Evolutionary conservation across 331 rosid species (phyloP).

Genomic region (Erythrophleum ivorense): DNA sequence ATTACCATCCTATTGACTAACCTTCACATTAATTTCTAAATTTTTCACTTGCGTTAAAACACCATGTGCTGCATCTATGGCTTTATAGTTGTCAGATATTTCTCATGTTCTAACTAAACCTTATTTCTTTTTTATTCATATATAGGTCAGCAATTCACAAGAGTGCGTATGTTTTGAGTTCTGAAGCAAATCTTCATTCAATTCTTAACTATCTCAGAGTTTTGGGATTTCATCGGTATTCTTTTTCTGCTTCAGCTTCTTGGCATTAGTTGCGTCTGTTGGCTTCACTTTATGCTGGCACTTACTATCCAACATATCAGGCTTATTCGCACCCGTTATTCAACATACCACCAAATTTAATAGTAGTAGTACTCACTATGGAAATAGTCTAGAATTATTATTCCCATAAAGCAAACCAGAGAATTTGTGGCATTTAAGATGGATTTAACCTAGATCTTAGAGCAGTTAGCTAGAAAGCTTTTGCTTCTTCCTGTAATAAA

Average conservation of each 20-base stretch:
- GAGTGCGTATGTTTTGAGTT: slow-evolving; percentile 54
- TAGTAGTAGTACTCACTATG: slow-evolving; percentile 30
- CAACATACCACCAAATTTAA: slow-evolving; percentile 39
- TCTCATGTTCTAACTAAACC: slow-evolving; percentile 76
- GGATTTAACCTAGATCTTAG: slow-evolving; percentile 48
- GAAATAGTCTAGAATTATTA: slow-evolving; percentile 45
- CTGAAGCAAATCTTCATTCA: slow-evolving; percentile 65
- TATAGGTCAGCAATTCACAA: slow-evolving; percentile 72
- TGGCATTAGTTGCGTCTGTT: slow-evolving; percentile 45
- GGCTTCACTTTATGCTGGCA: slow-evolving; percentile 37
- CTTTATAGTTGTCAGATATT: slow-evolving; percentile 80
- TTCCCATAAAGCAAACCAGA: slow-evolving; percentile 34
- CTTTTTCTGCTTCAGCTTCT: slow-evolving; percentile 49
- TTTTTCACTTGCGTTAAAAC: slow-evolving; percentile 28
- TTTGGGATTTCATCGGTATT: slow-evolving; percentile 49
- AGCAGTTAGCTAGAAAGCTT: slow-evolving; percentile 42
- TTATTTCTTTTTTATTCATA: slow-evolving; percentile 65
- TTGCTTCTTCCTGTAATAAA: slow-evolving; percentile 42
- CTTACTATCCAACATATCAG: slow-evolving; percentile 38
- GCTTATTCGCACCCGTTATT: slow-evolving; percentile 39
- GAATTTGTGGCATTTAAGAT: slow-evolving; percentile 35
- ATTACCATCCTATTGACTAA: slow-evolving; percentile 53
- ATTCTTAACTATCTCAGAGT: slow-evolving; percentile 50
- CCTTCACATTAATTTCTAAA: slow-evolving; percentile 36
- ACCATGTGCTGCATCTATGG: slow-evolving; percentile 52